Percentiles rank a stretch among this genome's conserved stretches.
Conservation (phyloP, 768 basidiomycete genomes). For the Suillus discolor region DNA sequence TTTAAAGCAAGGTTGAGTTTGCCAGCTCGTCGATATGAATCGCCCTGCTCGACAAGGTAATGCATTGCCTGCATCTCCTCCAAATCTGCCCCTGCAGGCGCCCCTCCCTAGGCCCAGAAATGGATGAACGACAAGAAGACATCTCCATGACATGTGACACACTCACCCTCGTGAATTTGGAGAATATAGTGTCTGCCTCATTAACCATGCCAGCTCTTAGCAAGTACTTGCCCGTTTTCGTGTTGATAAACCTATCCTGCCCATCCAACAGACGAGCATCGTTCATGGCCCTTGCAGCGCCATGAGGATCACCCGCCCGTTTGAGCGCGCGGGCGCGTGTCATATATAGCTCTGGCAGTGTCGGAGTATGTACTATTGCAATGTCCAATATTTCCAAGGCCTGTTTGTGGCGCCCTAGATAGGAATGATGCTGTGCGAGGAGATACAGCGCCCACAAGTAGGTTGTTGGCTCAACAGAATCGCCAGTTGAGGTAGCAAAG, state of each 20-base stretch:
- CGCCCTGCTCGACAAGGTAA: conserved; percentile 82
- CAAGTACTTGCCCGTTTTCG: conserved; percentile 90
- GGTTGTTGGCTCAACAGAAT: conserved; percentile 60
- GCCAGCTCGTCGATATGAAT: conserved; percentile 64
- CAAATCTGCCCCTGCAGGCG: conserved; percentile 76
- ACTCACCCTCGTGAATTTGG: conserved; percentile 88
- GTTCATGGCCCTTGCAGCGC: conserved; percentile 76
- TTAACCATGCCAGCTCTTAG: conserved; percentile 79
- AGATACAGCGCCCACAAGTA: conserved; percentile 97
- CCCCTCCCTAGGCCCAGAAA: conserved; percentile 70
- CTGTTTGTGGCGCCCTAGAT: conserved; percentile 45
- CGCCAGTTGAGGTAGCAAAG: conserved; percentile 28
- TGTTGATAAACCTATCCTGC: conserved; percentile 95
- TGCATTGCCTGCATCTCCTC: conserved; percentile 96
- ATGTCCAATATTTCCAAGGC: conserved; percentile 64
- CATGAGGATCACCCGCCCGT: conserved; percentile 76
- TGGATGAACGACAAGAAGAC: neutral
- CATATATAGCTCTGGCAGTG: conserved; percentile 87
- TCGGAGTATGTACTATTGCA: conserved; percentile 87
- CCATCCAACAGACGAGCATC: conserved; percentile 85
- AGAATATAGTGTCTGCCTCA: conserved; percentile 74
- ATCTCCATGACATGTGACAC: conserved; percentile 2
- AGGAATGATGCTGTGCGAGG: conserved; percentile 87
- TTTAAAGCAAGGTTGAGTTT: conserved; percentile 82
- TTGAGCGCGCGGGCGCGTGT: conserved; percentile 84